Percentiles rank a stretch among this genome's conserved stretches.
Conservation (phyloP, 2,329 filamentous ascomycete genomes). For the Claviceps fusiformis region DNA sequence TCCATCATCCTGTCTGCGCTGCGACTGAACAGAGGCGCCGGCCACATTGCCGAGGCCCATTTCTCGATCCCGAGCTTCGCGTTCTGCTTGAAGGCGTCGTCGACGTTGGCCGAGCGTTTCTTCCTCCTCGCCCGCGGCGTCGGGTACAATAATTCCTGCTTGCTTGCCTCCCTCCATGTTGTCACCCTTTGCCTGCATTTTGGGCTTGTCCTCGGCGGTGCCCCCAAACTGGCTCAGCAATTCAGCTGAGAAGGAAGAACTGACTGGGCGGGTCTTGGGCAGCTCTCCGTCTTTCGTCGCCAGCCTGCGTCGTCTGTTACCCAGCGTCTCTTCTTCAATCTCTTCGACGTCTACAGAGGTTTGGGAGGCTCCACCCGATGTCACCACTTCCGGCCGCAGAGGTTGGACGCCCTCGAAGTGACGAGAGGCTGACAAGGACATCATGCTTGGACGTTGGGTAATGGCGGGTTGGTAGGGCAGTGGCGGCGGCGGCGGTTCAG, state of each 20-base stretch:
- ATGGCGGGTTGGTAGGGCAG: conserved; percentile 16
- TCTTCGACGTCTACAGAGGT: conserved; percentile 36
- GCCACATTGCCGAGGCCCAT: conserved; percentile 26
- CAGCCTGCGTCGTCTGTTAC: conserved; percentile 50
- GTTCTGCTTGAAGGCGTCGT: conserved; percentile 56
- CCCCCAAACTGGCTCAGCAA: conserved; percentile 52
- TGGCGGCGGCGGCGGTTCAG: conserved; percentile 25
- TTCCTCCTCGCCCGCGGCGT: conserved; percentile 32
- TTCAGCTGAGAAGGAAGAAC: conserved; percentile 53
- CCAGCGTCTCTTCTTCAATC: conserved; percentile 51
- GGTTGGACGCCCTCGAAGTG: not conserved
- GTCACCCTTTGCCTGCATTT: not conserved
- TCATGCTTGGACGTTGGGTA: conserved; percentile 30
- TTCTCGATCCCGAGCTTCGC: conserved; percentile 47
- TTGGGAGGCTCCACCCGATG: conserved; percentile 5
- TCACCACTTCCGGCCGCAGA: not conserved
- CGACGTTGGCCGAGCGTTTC: conserved; percentile 71
- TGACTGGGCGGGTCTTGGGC: conserved; percentile 44
- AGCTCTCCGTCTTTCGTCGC: conserved; percentile 40
- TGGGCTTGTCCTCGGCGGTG: conserved; percentile 2
- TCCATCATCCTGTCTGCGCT: conserved; percentile 8
- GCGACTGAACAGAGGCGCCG: conserved; percentile 6
- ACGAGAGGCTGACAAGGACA: conserved; percentile 23
- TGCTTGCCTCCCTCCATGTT: not conserved
- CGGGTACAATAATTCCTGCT: not conserved